Evolutionary conservation across 1,284 basidiomycete genomes (phyloP).

Genomic region (Sanghuangporus baumii): DNA sequence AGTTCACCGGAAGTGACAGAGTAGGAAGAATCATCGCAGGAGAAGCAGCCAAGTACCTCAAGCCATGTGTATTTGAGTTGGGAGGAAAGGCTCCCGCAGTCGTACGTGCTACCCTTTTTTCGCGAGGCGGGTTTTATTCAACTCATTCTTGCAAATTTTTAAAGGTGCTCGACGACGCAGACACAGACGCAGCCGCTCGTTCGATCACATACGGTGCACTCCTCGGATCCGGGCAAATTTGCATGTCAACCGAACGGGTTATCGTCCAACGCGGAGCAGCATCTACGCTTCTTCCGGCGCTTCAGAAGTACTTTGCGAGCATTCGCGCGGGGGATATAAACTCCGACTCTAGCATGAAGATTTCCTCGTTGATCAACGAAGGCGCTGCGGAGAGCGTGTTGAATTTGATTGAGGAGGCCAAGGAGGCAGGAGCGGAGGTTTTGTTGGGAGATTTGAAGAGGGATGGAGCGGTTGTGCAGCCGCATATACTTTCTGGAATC

Average conservation of each 20-base stretch:
- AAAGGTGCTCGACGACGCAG: conserved; percentile 56
- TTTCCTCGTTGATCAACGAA: conserved; percentile 44
- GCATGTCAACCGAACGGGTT: conserved; percentile 68
- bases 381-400: conserved; percentile 46
- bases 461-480: conserved; percentile 43
- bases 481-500: conserved; percentile 46
- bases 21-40: conserved; percentile 67
- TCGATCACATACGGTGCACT: conserved; percentile 53
- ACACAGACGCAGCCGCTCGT: conserved; percentile 50
- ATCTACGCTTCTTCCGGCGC: conserved; percentile 31
- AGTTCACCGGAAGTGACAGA: conserved; percentile 69
- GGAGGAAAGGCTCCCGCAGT: conserved; percentile 74
- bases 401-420: conserved; percentile 44
- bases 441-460: conserved; percentile 40
- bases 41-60: conserved; percentile 70
- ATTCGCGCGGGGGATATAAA: conserved; percentile 35
- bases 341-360: conserved; percentile 19
- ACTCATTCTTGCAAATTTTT: background rate
- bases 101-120: conserved; percentile 30
- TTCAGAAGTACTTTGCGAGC: conserved; percentile 29
- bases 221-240: conserved; percentile 60
- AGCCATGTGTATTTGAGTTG: conserved; percentile 67
- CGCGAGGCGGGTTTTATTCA: background rate
- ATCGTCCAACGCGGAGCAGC: conserved; percentile 46
- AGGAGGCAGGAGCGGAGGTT: conserved; percentile 46